These are phyloP conservation scores for Microbotryum saponariae DNA, from an alignment of 1,284 basidiomycete species.

Conservation along the genomic window DNA sequence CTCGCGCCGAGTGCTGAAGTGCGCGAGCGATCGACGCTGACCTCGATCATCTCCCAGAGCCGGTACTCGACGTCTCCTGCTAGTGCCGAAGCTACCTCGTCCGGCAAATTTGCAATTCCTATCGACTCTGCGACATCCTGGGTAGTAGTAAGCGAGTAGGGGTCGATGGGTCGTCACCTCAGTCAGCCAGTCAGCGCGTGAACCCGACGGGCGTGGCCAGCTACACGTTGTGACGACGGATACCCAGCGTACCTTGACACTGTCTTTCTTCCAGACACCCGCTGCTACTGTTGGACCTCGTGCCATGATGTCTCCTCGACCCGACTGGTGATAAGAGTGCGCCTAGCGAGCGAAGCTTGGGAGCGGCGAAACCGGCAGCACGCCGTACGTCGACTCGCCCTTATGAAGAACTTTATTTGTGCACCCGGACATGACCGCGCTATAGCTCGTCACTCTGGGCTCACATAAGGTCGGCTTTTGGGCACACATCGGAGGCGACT, in stretches of 20 bases:
- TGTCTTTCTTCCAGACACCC: slow-evolving; percentile 32
- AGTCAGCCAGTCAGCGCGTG: background rate
- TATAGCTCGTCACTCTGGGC: no score
- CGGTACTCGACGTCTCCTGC: slow-evolving; percentile 96
- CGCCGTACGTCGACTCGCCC: no score
- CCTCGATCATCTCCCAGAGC: slow-evolving; percentile 86
- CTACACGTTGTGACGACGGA: background rate
- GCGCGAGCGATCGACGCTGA: slow-evolving; percentile 38
- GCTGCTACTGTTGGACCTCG: background rate
- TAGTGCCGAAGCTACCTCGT: slow-evolving; percentile 71
- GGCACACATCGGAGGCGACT: no score
- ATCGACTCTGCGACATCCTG: slow-evolving; percentile 90
- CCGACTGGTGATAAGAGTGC: no score
- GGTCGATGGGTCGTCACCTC: background rate
- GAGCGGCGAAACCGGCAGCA: no score
- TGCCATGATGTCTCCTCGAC: background rate
- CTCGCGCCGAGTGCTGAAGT: background rate
- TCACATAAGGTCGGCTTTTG: no score
- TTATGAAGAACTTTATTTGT: no score
- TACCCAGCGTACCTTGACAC: slow-evolving; percentile 20
- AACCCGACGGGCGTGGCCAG: background rate
- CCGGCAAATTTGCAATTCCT: slow-evolving; percentile 68
- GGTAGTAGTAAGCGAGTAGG: background rate
- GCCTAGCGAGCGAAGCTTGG: no score
- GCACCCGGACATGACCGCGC: no score